Conservation (phyloP, 306 rosid species). For the cucumber (Cucumis sativus) region Cucumber_9930_V3 NC_026661.2:17481001-17481500, state of each 20-base stretch:
- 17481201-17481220: neutral
- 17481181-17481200: neutral
- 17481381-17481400: constrained; percentile 19
- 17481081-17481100: too few relatives aligned
- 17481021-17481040: too few relatives aligned
- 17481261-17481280: neutral
- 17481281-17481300: constrained; percentile 17
- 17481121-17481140: too few relatives aligned
- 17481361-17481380: constrained; percentile 26
- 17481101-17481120: too few relatives aligned
- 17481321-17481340: constrained; percentile 34
- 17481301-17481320: constrained; percentile 25
- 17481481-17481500: too few relatives aligned
- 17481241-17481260: neutral
- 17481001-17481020: too few relatives aligned
- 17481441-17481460: too few relatives aligned
- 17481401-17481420: neutral
- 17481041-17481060: too few relatives aligned
- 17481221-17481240: neutral
- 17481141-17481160: too few relatives aligned
- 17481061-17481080: too few relatives aligned
- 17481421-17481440: neutral
- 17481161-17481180: too few relatives aligned
- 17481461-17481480: too few relatives aligned
- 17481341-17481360: constrained; percentile 30